Base-by-base conservation (phyloP, 2,329 filamentous ascomycete genomes). In the Trichoderma afroharzianum region DNA sequence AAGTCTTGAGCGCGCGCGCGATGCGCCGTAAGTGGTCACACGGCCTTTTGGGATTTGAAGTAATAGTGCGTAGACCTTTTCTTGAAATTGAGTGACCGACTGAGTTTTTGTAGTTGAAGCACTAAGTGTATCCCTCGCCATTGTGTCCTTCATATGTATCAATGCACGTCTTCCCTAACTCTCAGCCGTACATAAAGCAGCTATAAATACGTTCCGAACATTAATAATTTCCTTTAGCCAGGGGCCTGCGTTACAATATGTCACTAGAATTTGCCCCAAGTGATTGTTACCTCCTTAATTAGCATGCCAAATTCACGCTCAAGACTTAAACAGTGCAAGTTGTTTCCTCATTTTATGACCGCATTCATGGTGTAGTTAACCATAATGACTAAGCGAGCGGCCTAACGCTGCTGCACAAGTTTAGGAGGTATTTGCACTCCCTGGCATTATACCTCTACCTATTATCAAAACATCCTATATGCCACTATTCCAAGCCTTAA, bases 271-370 rank as follows among this genome's bases (percentile, higher is more conserved):
- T 36, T 15, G 33, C 33, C 33, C 33, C 33, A 15, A 36, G 33
- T 36, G 33, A 36, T 36, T 36, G 33, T 36, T 15, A 14, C 33
- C 33, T 15, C 33, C 43, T 11, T 26, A 5, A 8, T 24, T 12
- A 64, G 15, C 28, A 33, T 64, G 39, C 39, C 21, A 18, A 66
- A 36, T 66, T 66, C 63, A 66, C 63, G 43, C 28, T 33, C 3
- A 53, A 24, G 30, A 21, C 7, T 1, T 11, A 7, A 32, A 43
- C 21, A 12, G 15, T 32, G 18, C 28, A 15, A 53, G 6, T 18
- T 66, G 63, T 36, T 66, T 66, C 63, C 63, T 66, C 63, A 66
- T 53, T 43, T 66, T 66, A 33, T 21, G 55, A 53, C 63, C 30
- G 43, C 43, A n/a, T 66, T 55, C 7, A 3, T 50, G 43, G 4